Base-by-base conservation (phyloP, 805 yeast species). In the Alloascoidea africana region DNA sequence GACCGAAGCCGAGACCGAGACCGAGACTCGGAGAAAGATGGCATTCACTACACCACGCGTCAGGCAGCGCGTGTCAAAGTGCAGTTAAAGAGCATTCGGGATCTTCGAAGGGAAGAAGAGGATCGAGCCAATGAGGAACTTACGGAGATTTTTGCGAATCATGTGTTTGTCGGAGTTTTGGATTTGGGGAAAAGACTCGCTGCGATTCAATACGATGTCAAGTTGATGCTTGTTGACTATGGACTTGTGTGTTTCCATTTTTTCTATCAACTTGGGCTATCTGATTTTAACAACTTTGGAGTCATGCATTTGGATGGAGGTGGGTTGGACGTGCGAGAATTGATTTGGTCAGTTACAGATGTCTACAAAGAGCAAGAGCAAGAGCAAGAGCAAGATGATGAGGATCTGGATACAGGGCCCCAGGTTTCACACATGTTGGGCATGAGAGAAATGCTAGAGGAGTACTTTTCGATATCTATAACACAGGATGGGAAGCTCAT, bases 271-370 rank as follows among this genome's bases (percentile, higher is more conserved):
- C 58, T 81, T 3, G 85, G 81, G 0, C 55, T 91, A 11, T 58
- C 78, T 1, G 84, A 83, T 41, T 85, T 91, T 55, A 70, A 79
- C 33, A 87, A 86, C 50, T 89, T 73, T 56, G 97, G 98, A 1
- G 54, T 53, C 4, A 60, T 78, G 1, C 48, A 53, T 16, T 53
- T 77, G 1, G 54, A 52, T 1, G 30, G n/a, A n/a, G n/a, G 32
- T 5, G 33, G 33, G 4, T 8, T 34, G 42, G 18, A 45, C 51
- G 44, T 15, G 39, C 27, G 19, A 41, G 38, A 18, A 6, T 37
- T 6, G 33, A 35, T 14, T 17, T 6, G 39, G 33, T 4, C 37
- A 42, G 36, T 49, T 52, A 3, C n/a, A n/a, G 2, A 56, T 62
- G 60, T 68, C 2, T 56, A 59, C 41, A 43, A 51, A 13, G 44